A percentile compares a stretch with the other conserved stretches of the same genome.
Conservation (phyloP, 1,284 basidiomycete species). For the Caloboletus firmus region DNA sequence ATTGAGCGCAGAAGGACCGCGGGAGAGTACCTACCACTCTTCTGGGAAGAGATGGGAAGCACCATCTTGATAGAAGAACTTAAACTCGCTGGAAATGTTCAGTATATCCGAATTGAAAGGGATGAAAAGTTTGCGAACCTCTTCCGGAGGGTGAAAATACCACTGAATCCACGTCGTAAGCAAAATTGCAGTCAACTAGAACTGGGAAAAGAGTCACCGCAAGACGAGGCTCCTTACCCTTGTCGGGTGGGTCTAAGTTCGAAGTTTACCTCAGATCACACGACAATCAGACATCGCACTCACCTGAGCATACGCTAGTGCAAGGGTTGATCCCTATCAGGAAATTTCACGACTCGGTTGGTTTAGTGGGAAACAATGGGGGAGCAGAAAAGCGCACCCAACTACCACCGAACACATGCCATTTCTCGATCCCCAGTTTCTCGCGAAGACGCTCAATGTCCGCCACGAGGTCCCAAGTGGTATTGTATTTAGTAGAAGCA, state of each 20-base stretch:
- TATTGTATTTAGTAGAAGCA: conserved; percentile 83
- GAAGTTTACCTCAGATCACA: background rate
- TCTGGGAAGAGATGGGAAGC: conserved; percentile 84
- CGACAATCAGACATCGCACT: background rate
- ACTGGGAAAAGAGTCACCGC: conserved; percentile 47
- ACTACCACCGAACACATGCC: conserved; percentile 91
- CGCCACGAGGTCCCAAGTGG: conserved; percentile 91
- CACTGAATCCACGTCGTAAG: conserved; percentile 43
- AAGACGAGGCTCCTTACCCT: conserved; percentile 79
- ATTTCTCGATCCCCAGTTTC: conserved; percentile 75
- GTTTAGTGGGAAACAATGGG: background rate
- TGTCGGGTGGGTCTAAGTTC: conserved; percentile 69
- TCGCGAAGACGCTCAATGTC: conserved; percentile 85
- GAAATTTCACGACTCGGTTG: background rate
- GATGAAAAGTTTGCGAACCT: conserved; percentile 42
- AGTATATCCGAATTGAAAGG: background rate
- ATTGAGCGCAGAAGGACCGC: background rate
- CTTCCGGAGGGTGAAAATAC: conserved; percentile 86
- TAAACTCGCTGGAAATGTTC: conserved; percentile 61
- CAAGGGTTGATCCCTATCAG: conserved; percentile 83
- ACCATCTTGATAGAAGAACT: conserved; percentile 92
- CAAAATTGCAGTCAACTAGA: background rate
- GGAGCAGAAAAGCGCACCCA: conserved; percentile 55
- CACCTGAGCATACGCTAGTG: conserved; percentile 85
- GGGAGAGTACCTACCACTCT: conserved; percentile 58